A percentile compares a stretch with the other conserved stretches of the same genome.
Conservation (phyloP, 116 monocot species). For the Posidonia oceanica region DNA sequence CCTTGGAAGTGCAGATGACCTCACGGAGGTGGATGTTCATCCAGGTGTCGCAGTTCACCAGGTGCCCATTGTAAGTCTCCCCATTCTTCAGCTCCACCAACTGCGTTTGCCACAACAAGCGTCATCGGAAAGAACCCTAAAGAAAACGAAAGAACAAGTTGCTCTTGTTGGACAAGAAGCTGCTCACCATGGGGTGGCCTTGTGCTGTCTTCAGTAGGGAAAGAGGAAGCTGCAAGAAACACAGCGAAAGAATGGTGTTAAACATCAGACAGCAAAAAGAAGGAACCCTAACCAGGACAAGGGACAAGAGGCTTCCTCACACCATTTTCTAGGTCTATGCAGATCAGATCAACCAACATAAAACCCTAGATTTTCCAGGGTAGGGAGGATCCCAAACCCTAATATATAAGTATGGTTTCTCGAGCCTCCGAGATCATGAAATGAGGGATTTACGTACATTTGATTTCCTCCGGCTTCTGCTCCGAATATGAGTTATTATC, state of each 20-base stretch:
- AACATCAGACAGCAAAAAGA: background rate
- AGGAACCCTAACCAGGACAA: no score
- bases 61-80: constrained; percentile 95
- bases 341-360: no score
- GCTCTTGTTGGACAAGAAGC: background rate
- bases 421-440: no score
- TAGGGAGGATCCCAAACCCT: no score
- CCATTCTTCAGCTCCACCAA: constrained; percentile 96
- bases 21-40: constrained; percentile 99
- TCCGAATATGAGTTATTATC: no score
- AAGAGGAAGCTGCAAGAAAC: constrained; percentile 61
- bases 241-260: no score
- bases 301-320: no score
- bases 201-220: constrained; percentile 97
- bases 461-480: no score
- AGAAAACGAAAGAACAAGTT: background rate
- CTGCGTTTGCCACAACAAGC: constrained; percentile 19
- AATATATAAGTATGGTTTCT: no score
- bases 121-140: background rate
- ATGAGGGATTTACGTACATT: no score
- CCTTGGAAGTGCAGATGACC: constrained; percentile 99
- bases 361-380: no score
- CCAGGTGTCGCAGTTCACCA: constrained; percentile 99
- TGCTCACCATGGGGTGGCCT: constrained; percentile 93
- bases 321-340: no score